Base-by-base conservation (phyloP, 129 eudicot genomes). In the Artemisia tridentata region DNA sequence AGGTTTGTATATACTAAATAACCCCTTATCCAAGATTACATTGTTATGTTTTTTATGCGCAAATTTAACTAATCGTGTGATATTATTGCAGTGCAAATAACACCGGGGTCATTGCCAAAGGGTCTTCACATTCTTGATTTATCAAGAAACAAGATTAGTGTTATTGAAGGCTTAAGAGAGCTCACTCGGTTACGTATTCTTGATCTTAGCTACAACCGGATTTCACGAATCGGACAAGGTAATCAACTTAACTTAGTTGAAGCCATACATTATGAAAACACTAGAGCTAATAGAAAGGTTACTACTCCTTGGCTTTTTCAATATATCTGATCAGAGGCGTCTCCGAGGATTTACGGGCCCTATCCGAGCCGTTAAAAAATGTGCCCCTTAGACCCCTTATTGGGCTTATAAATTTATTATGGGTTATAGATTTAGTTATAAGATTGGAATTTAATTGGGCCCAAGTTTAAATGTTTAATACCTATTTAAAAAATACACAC, bases 181-280 rank as follows among this genome's bases (percentile, higher is more conserved):
- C 80, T 92, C 68, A 85, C 95, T 27, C 86, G 92, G 23, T 74
- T 89, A 69, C 80, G 96, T 34, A 86, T 85, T 12, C 92, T 92
- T 25, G 84, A 92, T 64, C 85, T 92, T 11, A 89, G 96, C 63
- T 92, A 92, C 83, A 92, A 92, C 71, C 76, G 85, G 10, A 87
- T 92, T 50, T 77, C 92, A 12, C 77, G 96, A 67, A 85, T 89
- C n/a, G 96, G 95, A 18, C 96, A 92, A 48, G 98, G 96, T 87
- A 83, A 74, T 38, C 52, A 51, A 55, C 59, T 71, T 11, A 9
- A 67, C 51, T 71, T 54, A 20, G 46, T 7, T 5, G 7, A 25
- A 29, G 5, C 48, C 15, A 13, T 62, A 19, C 63, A 58, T 58
- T 19, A 58, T 58, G 63, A 21, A 23, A 57, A 58, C 41, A 11